Conservation (phyloP, 768 basidiomycete species). For the Phlegmacium glaucopus region DNA sequence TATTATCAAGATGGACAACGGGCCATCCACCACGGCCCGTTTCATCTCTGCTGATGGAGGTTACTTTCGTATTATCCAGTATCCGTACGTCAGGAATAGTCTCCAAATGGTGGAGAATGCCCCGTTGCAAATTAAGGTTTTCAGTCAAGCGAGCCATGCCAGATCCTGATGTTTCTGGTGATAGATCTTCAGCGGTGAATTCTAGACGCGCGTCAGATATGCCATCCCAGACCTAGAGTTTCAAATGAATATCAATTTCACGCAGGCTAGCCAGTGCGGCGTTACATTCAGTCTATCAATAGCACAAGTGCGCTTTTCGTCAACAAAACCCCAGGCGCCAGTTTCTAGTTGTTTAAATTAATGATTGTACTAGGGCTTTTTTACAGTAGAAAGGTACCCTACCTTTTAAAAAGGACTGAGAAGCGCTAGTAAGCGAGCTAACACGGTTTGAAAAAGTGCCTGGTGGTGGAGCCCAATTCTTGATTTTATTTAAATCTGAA, state of each 20-base stretch:
- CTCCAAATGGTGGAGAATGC: constrained; percentile 64
- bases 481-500: constrained; percentile 65
- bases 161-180: constrained; percentile 20
- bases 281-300: constrained; percentile 84
- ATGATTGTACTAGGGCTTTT: background rate
- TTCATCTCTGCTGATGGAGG: constrained; percentile 56
- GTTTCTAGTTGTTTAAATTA: constrained; percentile 47
- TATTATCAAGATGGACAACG: constrained; percentile 68
- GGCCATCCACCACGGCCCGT: constrained; percentile 71
- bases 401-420: constrained; percentile 68
- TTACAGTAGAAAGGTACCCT: constrained; percentile 4
- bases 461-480: constrained; percentile 57
- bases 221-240: constrained; percentile 86
- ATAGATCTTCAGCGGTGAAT: constrained; percentile 58
- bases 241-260: background rate
- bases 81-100: constrained; percentile 52
- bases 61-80: constrained; percentile 72
- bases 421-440: constrained; percentile 79
- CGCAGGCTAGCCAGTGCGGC: constrained; percentile 5
- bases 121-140: constrained; percentile 90
- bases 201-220: constrained; percentile 74
- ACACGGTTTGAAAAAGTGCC: constrained; percentile 77
- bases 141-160: constrained; percentile 86
- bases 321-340: constrained; percentile 82
- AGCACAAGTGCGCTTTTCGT: constrained; percentile 59